Evolutionary conservation across 2,329 filamentous ascomycete species (phyloP), one percentile per base, ranked within the genome.

Genomic region (Trematosphaeria pertusa): DNA sequence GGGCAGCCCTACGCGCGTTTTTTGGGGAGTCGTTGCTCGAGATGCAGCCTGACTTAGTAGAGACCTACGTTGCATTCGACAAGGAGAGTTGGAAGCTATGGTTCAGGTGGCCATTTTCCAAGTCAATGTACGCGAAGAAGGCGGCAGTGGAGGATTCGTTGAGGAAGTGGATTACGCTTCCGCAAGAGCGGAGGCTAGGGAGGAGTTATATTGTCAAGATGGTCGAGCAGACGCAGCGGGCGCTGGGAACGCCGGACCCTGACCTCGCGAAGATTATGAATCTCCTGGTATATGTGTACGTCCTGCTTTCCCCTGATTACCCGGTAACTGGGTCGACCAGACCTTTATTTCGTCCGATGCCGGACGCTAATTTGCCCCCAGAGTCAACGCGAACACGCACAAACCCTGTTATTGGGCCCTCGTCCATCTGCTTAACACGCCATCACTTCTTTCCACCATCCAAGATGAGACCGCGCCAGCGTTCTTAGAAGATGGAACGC

Each of bases 1-100:
- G 31, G 6, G 43, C 43, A 8, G 43, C 14, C n/a, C 8, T 42
- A 17, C 37, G 39, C 10, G 28, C 45, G 10, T 43, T 48, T 28
- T 48, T 48, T 32, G 45, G 45, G 12, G 32, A 43, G 11, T 22
- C 20, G 20, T 31, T 48, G 10, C 22, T 48, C 11, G 39, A 48
- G 37, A 32, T 48, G 9, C 15, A 48, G 10, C 45, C 45, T 8
- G 36, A 48, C 20, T 22, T 48, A 9, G 33, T 48, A 10, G 39
- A 31, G 7, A 34, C 19, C 2, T 48, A 33, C 32, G 21, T 37
- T 14, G 32, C 26, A 10, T 48, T 48, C 20, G 45, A 48, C 26
- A 22, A 9, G 2, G 38, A 48, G 20, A 48, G 45, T 15, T 48
- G 45, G 45, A 48, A 48, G 19, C 24, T 48, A 10, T 43, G 37